These are phyloP conservation scores for Aspergillus sp. DNA, from an alignment of 2,329 filamentous ascomycete species.

Conservation along the genomic window DNA sequence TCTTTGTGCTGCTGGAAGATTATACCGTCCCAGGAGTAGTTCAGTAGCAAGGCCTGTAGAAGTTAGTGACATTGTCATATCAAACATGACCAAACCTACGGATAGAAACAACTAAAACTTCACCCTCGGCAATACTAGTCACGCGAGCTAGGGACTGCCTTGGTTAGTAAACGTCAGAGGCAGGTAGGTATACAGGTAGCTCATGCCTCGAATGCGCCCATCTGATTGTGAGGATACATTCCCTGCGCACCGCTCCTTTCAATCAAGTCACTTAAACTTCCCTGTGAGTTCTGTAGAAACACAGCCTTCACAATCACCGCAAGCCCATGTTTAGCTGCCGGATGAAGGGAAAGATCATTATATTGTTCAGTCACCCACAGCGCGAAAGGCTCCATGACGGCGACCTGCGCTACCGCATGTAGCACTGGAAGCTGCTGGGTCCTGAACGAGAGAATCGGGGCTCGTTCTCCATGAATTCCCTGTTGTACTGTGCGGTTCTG, in stretches of 20 bases:
- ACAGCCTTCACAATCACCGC: conserved; percentile 15
- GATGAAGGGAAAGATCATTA: not conserved
- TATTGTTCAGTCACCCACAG: not conserved
- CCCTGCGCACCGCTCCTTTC: conserved; percentile 16
- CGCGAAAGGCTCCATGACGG: conserved; percentile 16
- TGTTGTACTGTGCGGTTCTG: conserved; percentile 1
- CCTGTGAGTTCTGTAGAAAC: conserved; percentile 4
- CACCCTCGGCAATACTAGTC: conserved; percentile 17
- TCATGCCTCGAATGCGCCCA: not conserved
- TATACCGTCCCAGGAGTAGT: conserved; percentile 22
- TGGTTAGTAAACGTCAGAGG: not conserved
- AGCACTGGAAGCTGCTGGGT: conserved; percentile 25
- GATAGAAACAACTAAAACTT: conserved; percentile 17
- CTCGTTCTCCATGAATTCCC: conserved; percentile 1
- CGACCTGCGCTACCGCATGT: conserved; percentile 17
- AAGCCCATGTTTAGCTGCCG: conserved; percentile 4
- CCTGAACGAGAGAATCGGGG: conserved; percentile 20
- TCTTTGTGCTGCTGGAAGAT: conserved; percentile 13
- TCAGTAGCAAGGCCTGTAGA: conserved; percentile 23
- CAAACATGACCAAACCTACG: conserved; percentile 11
- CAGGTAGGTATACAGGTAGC: not conserved
- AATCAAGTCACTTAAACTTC: conserved; percentile 6
- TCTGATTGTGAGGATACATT: conserved; percentile 8
- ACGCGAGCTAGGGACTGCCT: conserved; percentile 1
- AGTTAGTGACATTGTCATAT: not conserved